Conservation (phyloP, 176 grass and related monocot species). For the Cenchrus purpureus region DNA sequence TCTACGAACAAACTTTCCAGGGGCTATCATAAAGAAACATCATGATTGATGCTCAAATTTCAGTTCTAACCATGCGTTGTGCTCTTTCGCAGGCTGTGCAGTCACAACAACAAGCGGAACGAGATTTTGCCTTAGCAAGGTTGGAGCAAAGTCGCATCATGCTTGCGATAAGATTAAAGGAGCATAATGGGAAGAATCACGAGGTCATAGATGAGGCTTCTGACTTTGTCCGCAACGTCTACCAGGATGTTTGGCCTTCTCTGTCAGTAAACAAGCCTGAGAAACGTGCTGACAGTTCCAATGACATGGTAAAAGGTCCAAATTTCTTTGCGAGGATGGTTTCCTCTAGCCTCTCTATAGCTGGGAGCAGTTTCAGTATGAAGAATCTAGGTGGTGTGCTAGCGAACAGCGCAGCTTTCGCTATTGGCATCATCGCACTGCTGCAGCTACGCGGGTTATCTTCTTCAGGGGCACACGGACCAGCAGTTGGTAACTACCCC, state of each 20-base stretch:
- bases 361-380: conserved; percentile 49
- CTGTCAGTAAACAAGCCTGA: conserved; percentile 40
- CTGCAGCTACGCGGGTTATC: conserved; percentile 59
- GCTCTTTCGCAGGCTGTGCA: conserved; percentile 67
- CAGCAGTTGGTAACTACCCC: conserved; percentile 14
- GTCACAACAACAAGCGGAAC: conserved; percentile 72
- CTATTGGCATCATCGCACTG: conserved; percentile 67
- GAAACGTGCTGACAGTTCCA: conserved; percentile 25
- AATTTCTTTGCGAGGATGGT: conserved; percentile 59
- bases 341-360: conserved; percentile 51
- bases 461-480: conserved; percentile 35
- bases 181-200: conserved; percentile 70
- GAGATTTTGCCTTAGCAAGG: conserved; percentile 67
- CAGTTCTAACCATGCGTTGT: background rate
- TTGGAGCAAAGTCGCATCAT: conserved; percentile 87
- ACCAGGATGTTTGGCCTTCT: conserved; percentile 46
- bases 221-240: conserved; percentile 64
- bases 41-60: conserved; percentile 11
- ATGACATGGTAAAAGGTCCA: conserved; percentile 24
- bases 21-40: background rate
- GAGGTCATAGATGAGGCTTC: conserved; percentile 74
- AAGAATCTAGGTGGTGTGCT: conserved; percentile 44
- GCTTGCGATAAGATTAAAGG: conserved; percentile 78
- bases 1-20: background rate
- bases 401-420: conserved; percentile 62